Percentiles rank a stretch among this genome's conserved stretches.
These are phyloP conservation scores for Vaccinium myrtillus DNA, from an alignment of 148 eudicot species.

Conservation along the genomic window DNA sequence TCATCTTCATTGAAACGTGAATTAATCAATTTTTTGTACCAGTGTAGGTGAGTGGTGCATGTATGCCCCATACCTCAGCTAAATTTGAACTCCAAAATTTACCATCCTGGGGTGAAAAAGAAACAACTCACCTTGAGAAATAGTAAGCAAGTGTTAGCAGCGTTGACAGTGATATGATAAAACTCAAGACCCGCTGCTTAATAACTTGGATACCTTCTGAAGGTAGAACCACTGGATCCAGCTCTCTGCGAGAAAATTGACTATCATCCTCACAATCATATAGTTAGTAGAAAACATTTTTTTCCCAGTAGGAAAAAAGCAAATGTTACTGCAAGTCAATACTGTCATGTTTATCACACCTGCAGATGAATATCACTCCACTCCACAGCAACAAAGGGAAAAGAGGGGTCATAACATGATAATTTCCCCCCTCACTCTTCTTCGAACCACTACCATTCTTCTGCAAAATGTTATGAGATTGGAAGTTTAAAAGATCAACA, in stretches of 20 bases:
- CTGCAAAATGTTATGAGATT: constrained; percentile 38
- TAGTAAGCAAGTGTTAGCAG: constrained; percentile 82
- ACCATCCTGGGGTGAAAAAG: background rate
- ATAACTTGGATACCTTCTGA: constrained; percentile 77
- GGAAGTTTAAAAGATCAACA: background rate
- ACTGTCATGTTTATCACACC: constrained; percentile 37
- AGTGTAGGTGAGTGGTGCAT: no score
- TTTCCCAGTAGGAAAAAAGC: constrained; percentile 10
- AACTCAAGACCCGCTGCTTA: constrained; percentile 71
- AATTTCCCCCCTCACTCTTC: constrained; percentile 76
- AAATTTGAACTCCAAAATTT: constrained; percentile 1
- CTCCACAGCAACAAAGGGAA: constrained; percentile 89
- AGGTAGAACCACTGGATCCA: constrained; percentile 78
- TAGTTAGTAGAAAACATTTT: background rate
- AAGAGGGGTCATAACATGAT: constrained; percentile 67
- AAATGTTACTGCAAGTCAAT: background rate
- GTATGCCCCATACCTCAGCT: background rate
- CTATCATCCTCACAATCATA: background rate
- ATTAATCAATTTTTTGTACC: background rate
- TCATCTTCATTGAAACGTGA: background rate
- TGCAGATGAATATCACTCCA: constrained; percentile 79
- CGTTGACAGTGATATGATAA: constrained; percentile 84
- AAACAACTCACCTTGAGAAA: constrained; percentile 57
- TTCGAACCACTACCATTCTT: constrained; percentile 73
- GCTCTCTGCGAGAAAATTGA: constrained; percentile 45